Conservation (phyloP, 345 rosid species). For the Linum tenue region DNA sequence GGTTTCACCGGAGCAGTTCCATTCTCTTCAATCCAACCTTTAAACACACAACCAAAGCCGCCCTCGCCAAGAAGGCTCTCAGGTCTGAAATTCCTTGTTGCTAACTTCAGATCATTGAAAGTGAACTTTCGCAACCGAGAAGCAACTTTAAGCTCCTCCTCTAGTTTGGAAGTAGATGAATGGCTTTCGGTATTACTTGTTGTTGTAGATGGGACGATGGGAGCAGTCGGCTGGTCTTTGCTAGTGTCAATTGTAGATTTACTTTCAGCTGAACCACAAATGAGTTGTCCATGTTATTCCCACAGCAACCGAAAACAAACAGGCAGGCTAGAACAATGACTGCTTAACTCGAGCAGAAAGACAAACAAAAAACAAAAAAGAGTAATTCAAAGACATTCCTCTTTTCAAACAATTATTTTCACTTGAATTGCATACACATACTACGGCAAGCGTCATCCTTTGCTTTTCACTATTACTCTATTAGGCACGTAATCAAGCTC, state of each 20-base stretch:
- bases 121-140: slow-evolving; percentile 72
- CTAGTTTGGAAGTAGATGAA: slow-evolving; percentile 72
- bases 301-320: too few species aligned
- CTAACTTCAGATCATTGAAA: slow-evolving; percentile 83
- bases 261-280: slow-evolving; percentile 41
- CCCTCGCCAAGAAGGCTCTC: slow-evolving; percentile 99
- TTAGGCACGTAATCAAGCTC: too few species aligned
- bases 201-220: slow-evolving; percentile 56
- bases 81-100: slow-evolving; percentile 91
- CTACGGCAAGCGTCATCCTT: too few species aligned
- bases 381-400: too few species aligned
- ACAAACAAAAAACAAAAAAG: too few species aligned
- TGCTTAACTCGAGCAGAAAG: too few species aligned
- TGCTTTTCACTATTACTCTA: too few species aligned
- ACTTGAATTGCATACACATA: neutral
- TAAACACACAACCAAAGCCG: slow-evolving; percentile 94
- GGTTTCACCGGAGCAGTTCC: slow-evolving; percentile 98
- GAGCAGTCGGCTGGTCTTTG: slow-evolving; percentile 59
- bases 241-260: slow-evolving; percentile 63
- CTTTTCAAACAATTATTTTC: neutral
- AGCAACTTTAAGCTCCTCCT: slow-evolving; percentile 77
- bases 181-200: slow-evolving; percentile 77
- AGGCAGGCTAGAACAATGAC: too few species aligned
- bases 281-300: slow-evolving; percentile 7
- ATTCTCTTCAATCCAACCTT: slow-evolving; percentile 96